Evolutionary conservation across 768 basidiomycete species (phyloP).

Genomic region (Boletus barrowsii): DNA sequence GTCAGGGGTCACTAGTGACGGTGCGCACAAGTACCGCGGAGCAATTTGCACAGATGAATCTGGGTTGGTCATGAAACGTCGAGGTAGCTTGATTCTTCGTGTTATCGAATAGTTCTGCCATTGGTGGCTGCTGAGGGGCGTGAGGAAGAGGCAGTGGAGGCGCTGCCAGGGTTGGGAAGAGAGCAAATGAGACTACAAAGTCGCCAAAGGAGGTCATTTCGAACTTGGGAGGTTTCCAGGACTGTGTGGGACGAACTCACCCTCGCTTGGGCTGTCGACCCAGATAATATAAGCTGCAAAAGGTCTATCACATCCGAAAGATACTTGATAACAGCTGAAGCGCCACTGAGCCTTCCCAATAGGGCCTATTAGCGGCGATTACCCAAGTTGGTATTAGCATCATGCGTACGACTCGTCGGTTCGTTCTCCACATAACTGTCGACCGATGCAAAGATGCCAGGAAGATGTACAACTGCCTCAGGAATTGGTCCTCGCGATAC

Average conservation of each 20-base stretch:
- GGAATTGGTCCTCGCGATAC: conserved; percentile 67
- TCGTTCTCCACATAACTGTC: background rate
- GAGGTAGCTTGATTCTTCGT: conserved; percentile 58
- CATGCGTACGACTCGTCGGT: background rate
- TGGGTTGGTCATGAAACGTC: conserved; percentile 63
- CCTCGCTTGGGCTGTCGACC: background rate
- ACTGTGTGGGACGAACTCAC: conserved; percentile 8
- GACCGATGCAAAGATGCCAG: conserved; percentile 21
- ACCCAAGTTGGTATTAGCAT: background rate
- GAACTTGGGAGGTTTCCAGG: background rate
- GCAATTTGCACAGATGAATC: conserved; percentile 66
- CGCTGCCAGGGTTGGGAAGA: conserved; percentile 1
- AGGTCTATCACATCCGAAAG: background rate
- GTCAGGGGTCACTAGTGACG: background rate
- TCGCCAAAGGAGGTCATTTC: conserved; percentile 24
- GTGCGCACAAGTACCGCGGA: conserved; percentile 63
- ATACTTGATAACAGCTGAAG: background rate
- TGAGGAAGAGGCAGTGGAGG: background rate
- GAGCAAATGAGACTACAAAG: conserved; percentile 16
- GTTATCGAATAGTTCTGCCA: conserved; percentile 35
- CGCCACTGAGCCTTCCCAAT: conserved; percentile 10
- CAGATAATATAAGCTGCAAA: background rate
- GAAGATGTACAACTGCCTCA: conserved; percentile 52
- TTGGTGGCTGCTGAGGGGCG: conserved; percentile 2
- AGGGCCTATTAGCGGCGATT: background rate